Evolutionary conservation across 805 yeast genomes (phyloP).

Genomic region (Yamadazyma sp.): DNA sequence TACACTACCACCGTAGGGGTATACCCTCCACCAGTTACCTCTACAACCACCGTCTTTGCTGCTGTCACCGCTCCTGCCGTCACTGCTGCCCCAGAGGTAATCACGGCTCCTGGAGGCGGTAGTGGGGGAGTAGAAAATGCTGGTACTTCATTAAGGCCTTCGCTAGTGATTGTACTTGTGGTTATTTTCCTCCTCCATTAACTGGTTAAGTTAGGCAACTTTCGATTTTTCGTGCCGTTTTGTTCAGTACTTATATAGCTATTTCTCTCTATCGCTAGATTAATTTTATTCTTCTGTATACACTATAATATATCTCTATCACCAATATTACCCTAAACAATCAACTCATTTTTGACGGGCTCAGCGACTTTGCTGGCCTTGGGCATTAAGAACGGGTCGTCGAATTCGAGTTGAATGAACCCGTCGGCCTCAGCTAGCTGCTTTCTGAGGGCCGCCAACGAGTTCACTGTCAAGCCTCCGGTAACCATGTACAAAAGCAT

Average conservation of each 20-base stretch:
- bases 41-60: neutral
- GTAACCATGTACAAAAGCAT: slow-evolving; percentile 7
- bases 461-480: slow-evolving; percentile 2
- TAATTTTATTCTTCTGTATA: neutral
- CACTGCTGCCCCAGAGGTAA: neutral
- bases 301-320: too few species aligned
- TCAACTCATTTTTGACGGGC: neutral
- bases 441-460: slow-evolving; percentile 3
- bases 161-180: neutral
- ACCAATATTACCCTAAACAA: too few species aligned
- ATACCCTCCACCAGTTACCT: too few species aligned
- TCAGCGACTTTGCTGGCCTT: neutral
- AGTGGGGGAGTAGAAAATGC: neutral
- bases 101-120: neutral
- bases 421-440: neutral
- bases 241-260: too few species aligned
- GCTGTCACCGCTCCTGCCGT: neutral
- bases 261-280: neutral
- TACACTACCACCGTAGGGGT: neutral
- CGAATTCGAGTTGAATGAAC: slow-evolving; percentile 5
- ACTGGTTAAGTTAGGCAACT: neutral
- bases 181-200: too few species aligned
- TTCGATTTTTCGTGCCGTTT: neutral
- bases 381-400: slow-evolving; percentile 11
- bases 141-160: neutral